phyloP scores from a whole-genome alignment of 176 grass and related monocot species.

The bread wheat (Triticum aestivum) region IWGSC_CS_RefSeq_v2.1 NC_057802.1:81437454-81437953 shows the following conservation, averaged over 20 bases:
- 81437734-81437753: conserved; percentile 2
- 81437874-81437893: conserved; percentile 42
- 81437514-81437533: conserved; percentile 27
- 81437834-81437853: conserved; percentile 85
- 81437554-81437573: conserved; percentile 30
- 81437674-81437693: neutral
- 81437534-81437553: conserved; percentile 12
- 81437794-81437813: conserved; percentile 33
- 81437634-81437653: neutral
- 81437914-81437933: neutral
- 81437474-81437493: conserved; percentile 45
- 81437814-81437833: conserved; percentile 22
- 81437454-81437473: conserved; percentile 37
- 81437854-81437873: conserved; percentile 86
- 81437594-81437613: neutral
- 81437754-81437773: conserved; percentile 25
- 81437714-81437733: conserved; percentile 32
- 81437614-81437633: conserved; percentile 15
- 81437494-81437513: conserved; percentile 21
- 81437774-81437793: conserved; percentile 17
- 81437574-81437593: conserved; percentile 17
- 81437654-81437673: neutral
- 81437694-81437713: neutral
- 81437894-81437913: neutral
- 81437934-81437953: neutral